phyloP scores from a whole-genome alignment of 176 grass and related monocot genomes.

The Aegilops sharonensis region DNA sequence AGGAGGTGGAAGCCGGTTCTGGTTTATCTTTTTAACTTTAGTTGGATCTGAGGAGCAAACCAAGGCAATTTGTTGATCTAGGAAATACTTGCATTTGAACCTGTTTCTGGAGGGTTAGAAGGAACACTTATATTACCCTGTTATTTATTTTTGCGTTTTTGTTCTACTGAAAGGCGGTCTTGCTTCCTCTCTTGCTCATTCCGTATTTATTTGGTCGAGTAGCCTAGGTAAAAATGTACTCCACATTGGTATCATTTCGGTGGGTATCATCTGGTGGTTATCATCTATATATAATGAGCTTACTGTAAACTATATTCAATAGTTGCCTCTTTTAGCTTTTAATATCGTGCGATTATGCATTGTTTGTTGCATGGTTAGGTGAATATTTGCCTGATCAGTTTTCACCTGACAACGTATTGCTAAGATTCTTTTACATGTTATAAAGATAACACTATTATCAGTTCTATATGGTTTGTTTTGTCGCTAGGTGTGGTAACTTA shows the following conservation, averaged over 20 bases:
- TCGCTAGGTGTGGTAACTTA: not conserved
- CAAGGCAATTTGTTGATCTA: conserved; percentile 35
- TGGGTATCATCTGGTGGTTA: conserved; percentile 31
- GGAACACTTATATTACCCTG: conserved; percentile 22
- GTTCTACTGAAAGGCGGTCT: conserved; percentile 28
- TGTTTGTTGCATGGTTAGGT: not conserved
- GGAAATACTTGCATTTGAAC: conserved; percentile 36
- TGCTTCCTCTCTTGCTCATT: conserved; percentile 27
- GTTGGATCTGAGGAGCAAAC: conserved; percentile 39
- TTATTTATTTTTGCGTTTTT: conserved; percentile 51
- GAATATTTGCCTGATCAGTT: not conserved
- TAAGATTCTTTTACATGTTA: not conserved
- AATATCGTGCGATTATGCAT: not conserved
- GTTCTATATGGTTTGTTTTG: not conserved
- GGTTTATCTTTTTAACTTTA: conserved; percentile 35
- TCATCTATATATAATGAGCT: conserved; percentile 56
- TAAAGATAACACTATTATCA: not conserved
- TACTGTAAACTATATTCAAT: conserved; percentile 25
- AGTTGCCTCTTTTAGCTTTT: not conserved
- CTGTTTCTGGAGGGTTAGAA: conserved; percentile 30
- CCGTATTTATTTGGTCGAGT: conserved; percentile 56
- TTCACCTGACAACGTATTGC: not conserved
- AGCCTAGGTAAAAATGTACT: conserved; percentile 52
- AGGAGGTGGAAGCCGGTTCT: conserved; percentile 29
- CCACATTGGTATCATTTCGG: conserved; percentile 36